Percentiles rank a stretch among this genome's conserved stretches.
These are phyloP conservation scores for Cryphonectria radicalis DNA, from an alignment of 2,329 filamentous ascomycete genomes.

Conservation along the genomic window DNA sequence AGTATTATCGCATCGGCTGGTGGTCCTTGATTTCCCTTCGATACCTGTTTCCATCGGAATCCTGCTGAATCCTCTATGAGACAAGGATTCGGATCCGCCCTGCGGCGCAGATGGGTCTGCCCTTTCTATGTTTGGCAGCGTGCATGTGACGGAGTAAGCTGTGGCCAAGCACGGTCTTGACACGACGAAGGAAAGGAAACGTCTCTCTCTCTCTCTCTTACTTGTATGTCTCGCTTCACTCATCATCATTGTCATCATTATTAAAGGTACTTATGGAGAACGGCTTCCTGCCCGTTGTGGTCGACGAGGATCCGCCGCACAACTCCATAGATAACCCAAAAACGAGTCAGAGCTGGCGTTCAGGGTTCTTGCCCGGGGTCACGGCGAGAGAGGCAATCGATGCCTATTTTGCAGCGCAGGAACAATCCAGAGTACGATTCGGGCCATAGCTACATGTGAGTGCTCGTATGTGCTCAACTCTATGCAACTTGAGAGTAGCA, in stretches of 20 bases:
- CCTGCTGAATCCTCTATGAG: neutral
- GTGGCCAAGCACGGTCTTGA: neutral
- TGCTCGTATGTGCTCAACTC: neutral
- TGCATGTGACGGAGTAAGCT: constrained; percentile 1
- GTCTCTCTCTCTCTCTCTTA: neutral
- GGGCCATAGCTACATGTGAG: neutral
- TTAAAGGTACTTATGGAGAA: neutral
- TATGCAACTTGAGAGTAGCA: neutral
- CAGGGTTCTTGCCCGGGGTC: neutral
- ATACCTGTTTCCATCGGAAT: constrained; percentile 5
- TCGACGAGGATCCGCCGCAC: neutral
- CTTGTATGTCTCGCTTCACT: neutral
- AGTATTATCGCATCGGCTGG: neutral
- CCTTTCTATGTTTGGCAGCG: constrained; percentile 15
- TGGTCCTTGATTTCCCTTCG: neutral
- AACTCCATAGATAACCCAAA: neutral
- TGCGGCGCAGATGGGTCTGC: constrained; percentile 8
- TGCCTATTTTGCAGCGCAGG: neutral
- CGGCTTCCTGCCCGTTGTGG: neutral
- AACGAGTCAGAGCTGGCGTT: neutral
- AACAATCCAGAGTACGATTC: neutral
- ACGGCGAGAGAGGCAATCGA: neutral
- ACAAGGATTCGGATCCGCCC: constrained; percentile 8
- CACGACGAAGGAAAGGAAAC: neutral
- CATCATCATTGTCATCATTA: neutral